A percentile compares a stretch with the other conserved stretches of the same genome.
These are phyloP conservation scores for Aspergillus fumigatus DNA, from an alignment of 2,329 filamentous ascomycete genomes.

Conservation along the genomic window DNA sequence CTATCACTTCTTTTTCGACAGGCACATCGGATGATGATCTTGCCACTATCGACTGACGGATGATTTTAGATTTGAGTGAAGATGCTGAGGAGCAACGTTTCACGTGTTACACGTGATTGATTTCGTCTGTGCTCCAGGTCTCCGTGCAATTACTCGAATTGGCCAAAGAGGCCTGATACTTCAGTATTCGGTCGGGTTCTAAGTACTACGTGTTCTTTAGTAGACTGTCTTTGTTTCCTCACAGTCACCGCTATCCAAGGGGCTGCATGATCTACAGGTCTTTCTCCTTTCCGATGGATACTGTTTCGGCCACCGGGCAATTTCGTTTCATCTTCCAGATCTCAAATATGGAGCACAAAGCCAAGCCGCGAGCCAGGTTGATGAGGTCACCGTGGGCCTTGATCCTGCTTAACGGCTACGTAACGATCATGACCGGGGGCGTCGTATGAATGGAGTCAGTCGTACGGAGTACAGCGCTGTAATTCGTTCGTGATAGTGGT, in stretches of 20 bases:
- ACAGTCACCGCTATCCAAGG: neutral
- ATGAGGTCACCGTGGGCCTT: too few relatives aligned
- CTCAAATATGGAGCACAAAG: too few relatives aligned
- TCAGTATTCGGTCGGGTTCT: neutral
- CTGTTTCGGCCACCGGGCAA: neutral
- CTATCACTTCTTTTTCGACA: neutral
- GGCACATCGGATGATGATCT: conserved; percentile 9
- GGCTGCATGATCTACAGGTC: neutral
- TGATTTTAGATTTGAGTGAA: neutral
- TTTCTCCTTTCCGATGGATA: neutral
- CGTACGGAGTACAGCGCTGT: neutral
- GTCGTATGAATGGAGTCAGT: neutral
- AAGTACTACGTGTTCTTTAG: neutral
- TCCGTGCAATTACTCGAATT: neutral
- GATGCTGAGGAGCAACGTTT: neutral
- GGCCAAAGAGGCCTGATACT: neutral
- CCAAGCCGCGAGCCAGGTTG: too few relatives aligned
- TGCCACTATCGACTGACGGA: conserved; percentile 9
- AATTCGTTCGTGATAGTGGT: neutral
- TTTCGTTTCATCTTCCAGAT: neutral
- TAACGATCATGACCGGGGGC: neutral
- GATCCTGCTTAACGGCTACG: neutral
- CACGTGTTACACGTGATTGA: neutral
- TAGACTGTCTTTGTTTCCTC: neutral
- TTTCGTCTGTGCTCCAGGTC: neutral